Conservation (phyloP, 768 basidiomycete genomes). For the Termitomyces sp. region DNA sequence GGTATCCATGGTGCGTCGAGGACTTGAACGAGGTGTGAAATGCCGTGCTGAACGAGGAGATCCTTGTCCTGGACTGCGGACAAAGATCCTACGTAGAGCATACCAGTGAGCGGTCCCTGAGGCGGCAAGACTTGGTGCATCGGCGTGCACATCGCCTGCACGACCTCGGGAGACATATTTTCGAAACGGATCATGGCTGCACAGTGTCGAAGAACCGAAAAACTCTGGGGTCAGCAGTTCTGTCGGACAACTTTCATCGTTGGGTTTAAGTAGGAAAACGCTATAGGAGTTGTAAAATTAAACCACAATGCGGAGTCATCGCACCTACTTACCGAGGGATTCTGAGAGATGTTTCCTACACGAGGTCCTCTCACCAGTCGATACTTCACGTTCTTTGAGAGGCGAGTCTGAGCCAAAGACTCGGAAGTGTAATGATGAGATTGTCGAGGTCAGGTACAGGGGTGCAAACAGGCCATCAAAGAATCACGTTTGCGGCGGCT, state of each 20-base stretch:
- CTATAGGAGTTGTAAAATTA: conserved; percentile 18
- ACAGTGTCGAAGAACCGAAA: background rate
- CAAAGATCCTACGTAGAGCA: conserved; percentile 67
- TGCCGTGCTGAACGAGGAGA: conserved; percentile 43
- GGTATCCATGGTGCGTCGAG: conserved; percentile 65
- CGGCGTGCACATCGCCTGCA: conserved; percentile 83
- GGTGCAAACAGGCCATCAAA: conserved; percentile 10
- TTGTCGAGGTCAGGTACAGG: conserved; percentile 16
- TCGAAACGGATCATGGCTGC: conserved; percentile 74
- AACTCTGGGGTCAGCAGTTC: conserved; percentile 3
- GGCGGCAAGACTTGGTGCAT: conserved; percentile 71
- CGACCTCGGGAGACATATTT: conserved; percentile 66
- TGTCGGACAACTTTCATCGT: conserved; percentile 14
- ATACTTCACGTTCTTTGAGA: conserved; percentile 9
- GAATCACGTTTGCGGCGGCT: conserved; percentile 12
- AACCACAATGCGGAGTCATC: conserved; percentile 12
- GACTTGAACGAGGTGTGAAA: conserved; percentile 60
- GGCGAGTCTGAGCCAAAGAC: conserved; percentile 12
- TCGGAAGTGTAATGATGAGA: conserved; percentile 1
- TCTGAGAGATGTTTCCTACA: conserved; percentile 9
- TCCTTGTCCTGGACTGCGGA: conserved; percentile 55
- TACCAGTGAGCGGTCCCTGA: conserved; percentile 35
- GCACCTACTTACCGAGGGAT: conserved; percentile 18
- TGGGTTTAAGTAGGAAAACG: conserved; percentile 17
- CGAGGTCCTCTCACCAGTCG: conserved; percentile 10